These are phyloP conservation scores for Thuja plicata DNA, from an alignment of 83 land plant genomes.

Conservation along the genomic window DNA sequence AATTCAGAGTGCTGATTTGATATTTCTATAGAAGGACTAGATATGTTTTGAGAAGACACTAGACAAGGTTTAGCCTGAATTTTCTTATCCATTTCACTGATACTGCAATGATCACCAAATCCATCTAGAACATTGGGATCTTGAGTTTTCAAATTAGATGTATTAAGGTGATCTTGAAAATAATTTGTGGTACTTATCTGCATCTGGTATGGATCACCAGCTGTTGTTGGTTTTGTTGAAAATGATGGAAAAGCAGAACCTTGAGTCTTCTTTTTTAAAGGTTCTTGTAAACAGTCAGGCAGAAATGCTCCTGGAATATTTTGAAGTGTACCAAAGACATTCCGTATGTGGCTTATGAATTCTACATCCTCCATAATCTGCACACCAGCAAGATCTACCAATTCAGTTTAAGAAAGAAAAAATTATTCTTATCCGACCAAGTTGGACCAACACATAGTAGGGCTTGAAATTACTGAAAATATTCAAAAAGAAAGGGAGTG, in stretches of 20 bases:
- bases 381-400: neutral
- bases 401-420: neutral
- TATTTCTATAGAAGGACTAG: neutral
- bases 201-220: neutral
- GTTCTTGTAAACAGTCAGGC: conserved; percentile 22
- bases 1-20: neutral
- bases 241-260: neutral
- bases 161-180: neutral
- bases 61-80: neutral
- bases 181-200: neutral
- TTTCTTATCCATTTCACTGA: neutral
- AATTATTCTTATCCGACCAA: neutral
- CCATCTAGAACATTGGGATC: neutral
- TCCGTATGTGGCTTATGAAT: conserved; percentile 30
- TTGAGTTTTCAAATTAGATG: neutral
- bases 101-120: neutral
- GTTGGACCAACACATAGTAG: neutral
- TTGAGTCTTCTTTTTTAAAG: conserved; percentile 12
- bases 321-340: conserved; percentile 37
- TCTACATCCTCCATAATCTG: conserved; percentile 58
- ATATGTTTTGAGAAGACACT: neutral
- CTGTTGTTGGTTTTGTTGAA: neutral
- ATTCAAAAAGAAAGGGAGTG: neutral
- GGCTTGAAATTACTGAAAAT: neutral
- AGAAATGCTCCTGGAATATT: conserved; percentile 31